Base-by-base conservation (phyloP, 1,284 basidiomycete species). In the Trichosporon asahii region DNA sequence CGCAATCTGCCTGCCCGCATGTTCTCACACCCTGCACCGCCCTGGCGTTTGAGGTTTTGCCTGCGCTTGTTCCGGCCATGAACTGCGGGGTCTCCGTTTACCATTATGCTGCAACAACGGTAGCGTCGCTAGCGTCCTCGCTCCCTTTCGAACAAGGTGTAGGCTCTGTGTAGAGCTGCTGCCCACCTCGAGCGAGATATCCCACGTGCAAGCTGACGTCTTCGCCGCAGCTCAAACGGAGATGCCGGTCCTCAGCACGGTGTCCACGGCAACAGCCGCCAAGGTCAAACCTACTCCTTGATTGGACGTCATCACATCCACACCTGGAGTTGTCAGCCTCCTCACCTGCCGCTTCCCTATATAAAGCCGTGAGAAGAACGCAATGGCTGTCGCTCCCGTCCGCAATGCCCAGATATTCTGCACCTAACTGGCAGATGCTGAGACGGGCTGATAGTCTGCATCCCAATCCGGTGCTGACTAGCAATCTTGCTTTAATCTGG, bases 201-300 rank as follows among this genome's bases (percentile, higher is more conserved):
- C 57, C 15, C 27, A 29, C 57, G 57, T 31, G 57, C 57, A 29
- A 5, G 14, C 23, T 15, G 12, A 7, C 35, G 27, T 18, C 6
- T 6, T 31, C 27, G 29, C 57, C 57, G 57, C 57, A 61, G 57
- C 29, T 9, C 29, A 61, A 23, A 61, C 57, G 29, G 57, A 31
- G 15, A 8, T 61, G 14, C 57, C 57, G 27, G 29, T 23, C 15
- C 8, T 31, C 27, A n/a, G 6, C 12, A n/a, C 57, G 27, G 57
- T 61, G 57, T 61, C 57, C 57, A 61, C 57, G 57, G 57, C 57
- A 33, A 61, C 57, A 61, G 57, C 57, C 57, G 57, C 57, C 29
- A 31, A 33, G 57, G 18, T 6, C 15, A 23, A 61, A 61, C 27
- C 57, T 61, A 61, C 27, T 53, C 49, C 27, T 18, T 31, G 57